Evolutionary conservation across 2,329 filamentous ascomycete genomes (phyloP).

Genomic region (Neopestalotiopsis rosae): DNA sequence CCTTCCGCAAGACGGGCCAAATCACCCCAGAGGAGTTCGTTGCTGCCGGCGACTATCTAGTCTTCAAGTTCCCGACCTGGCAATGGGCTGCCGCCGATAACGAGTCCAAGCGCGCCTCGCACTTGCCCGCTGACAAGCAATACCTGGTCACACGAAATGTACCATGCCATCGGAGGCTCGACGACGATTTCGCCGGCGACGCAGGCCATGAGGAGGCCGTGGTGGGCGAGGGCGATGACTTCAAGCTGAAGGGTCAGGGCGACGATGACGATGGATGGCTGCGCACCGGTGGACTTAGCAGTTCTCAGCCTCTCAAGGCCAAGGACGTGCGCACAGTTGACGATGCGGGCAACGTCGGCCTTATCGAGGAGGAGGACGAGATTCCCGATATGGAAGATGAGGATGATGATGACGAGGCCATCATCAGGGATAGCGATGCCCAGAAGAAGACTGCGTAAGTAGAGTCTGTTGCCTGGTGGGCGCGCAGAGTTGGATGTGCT

Average conservation of each 20-base stretch:
- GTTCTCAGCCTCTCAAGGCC: conserved; percentile 76
- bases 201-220: conserved; percentile 86
- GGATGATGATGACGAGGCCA: conserved; percentile 93
- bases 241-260: conserved; percentile 53
- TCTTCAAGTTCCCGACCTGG: conserved; percentile 99
- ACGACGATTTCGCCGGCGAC: conserved; percentile 91
- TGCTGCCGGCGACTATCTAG: conserved; percentile 93
- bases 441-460: conserved; percentile 53
- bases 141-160: conserved; percentile 94
- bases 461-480: background rate
- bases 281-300: conserved; percentile 80
- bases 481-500: conserved; percentile 20
- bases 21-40: conserved; percentile 98
- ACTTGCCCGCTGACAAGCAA: conserved; percentile 90
- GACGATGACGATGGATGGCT: conserved; percentile 89
- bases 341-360: conserved; percentile 84
- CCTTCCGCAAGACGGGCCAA: conserved; percentile 90
- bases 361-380: conserved; percentile 77
- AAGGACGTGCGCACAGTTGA: conserved; percentile 87
- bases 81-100: conserved; percentile 90
- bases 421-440: conserved; percentile 76
- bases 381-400: conserved; percentile 99
- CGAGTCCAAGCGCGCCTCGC: conserved; percentile 76
- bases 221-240: conserved; percentile 78
- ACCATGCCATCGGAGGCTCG: conserved; percentile 87